Percentiles rank a stretch among this genome's conserved stretches.
phyloP scores from a whole-genome alignment of 139 green algal genomes.

The Micractinium conductrix region DNA sequence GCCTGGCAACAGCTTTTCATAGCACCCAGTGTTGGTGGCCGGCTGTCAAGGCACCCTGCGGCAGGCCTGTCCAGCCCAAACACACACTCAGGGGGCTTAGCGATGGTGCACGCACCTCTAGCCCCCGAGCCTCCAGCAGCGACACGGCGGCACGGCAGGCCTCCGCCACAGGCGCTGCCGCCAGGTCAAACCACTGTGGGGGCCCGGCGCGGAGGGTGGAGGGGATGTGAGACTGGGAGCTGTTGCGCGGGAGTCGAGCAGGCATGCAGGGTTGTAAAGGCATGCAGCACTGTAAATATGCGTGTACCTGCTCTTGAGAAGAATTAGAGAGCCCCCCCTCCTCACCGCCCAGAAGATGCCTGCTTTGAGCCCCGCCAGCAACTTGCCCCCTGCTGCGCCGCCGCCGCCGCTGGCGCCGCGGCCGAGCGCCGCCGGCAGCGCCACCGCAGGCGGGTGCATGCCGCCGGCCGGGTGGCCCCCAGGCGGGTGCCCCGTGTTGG shows the following conservation, averaged over 20 bases:
- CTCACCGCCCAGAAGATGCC: constrained; percentile 65
- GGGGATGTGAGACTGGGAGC: not conserved
- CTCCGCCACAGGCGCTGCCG: constrained; percentile 60
- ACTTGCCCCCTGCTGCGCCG: too few relatives aligned
- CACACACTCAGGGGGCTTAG: too few relatives aligned
- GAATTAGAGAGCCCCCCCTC: constrained; percentile 35
- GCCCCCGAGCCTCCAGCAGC: constrained; percentile 49
- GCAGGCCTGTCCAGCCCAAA: too few relatives aligned
- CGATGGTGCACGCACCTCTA: constrained; percentile 45
- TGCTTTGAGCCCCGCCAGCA: constrained; percentile 52
- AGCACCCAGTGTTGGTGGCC: too few relatives aligned
- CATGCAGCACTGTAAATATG: too few relatives aligned
- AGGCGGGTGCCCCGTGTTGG: constrained; percentile 20
- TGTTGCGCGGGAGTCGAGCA: not conserved
- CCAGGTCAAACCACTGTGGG: constrained; percentile 73
- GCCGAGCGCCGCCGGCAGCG: constrained; percentile 32
- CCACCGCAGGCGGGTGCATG: constrained; percentile 28
- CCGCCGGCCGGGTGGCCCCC: not conserved
- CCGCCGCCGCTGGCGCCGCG: not conserved
- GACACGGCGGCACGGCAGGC: constrained; percentile 46
- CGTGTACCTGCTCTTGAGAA: too few relatives aligned
- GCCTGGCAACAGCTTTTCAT: too few relatives aligned
- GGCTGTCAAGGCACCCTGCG: too few relatives aligned
- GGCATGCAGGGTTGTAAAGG: too few relatives aligned
- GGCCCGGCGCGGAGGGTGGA: not conserved